phyloP scores from a whole-genome alignment of 2,329 filamentous ascomycete genomes.

The Dactylonectria estremocensis region DNA sequence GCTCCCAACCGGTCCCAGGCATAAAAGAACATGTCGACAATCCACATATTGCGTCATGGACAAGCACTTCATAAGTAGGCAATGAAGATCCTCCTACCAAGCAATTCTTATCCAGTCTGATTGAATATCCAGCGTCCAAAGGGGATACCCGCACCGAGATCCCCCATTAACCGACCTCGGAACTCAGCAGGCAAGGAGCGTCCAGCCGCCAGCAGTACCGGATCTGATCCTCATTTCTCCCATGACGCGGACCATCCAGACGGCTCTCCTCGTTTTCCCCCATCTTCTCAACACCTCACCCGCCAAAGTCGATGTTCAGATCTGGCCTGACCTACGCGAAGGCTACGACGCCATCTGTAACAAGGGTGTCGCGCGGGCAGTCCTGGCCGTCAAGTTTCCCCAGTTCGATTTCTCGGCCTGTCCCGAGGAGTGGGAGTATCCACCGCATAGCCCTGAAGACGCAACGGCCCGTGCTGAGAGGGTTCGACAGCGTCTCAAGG shows the following conservation, averaged over 20 bases:
- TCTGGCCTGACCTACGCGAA: slow-evolving; percentile 45
- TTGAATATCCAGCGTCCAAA: slow-evolving; percentile 1
- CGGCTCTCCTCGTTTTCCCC: slow-evolving; percentile 36
- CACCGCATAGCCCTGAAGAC: slow-evolving; percentile 29
- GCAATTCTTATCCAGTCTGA: background rate
- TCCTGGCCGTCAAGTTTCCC: slow-evolving; percentile 36
- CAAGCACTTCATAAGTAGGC: slow-evolving; percentile 18
- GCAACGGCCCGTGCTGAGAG: slow-evolving; percentile 40
- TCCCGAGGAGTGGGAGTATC: slow-evolving; percentile 39
- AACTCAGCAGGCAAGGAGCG: slow-evolving; percentile 7
- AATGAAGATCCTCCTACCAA: background rate
- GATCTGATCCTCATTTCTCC: slow-evolving; percentile 20
- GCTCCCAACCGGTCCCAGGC: background rate
- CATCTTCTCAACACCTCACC: slow-evolving; percentile 25
- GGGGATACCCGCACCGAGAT: slow-evolving; percentile 7
- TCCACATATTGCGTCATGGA: slow-evolving; percentile 22
- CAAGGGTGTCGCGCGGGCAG: slow-evolving; percentile 36
- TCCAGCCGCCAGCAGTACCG: background rate
- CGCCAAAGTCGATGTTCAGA: slow-evolving; percentile 27
- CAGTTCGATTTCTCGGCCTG: slow-evolving; percentile 41
- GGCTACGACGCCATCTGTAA: slow-evolving; percentile 46
- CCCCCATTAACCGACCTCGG: slow-evolving; percentile 20
- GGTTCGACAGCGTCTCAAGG: slow-evolving; percentile 33
- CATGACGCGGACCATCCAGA: slow-evolving; percentile 41
- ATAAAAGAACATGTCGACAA: background rate